Conservation (phyloP, 2,329 filamentous ascomycete genomes). For the Claviceps lovelessii region DNA sequence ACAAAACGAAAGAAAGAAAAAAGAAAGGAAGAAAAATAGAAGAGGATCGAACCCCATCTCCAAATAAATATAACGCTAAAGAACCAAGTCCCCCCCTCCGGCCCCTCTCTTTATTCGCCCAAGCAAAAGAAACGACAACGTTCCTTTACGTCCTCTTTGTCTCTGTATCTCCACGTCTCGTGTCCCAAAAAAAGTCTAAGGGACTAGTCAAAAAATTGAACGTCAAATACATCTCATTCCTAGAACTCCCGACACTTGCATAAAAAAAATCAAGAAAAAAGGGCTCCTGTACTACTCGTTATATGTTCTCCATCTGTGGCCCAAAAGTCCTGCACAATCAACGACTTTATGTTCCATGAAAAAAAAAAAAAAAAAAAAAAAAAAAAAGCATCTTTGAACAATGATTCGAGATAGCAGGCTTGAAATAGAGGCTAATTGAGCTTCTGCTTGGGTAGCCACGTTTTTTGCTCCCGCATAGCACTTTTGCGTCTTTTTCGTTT, state of each 20-base stretch:
- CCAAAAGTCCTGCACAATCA: background rate
- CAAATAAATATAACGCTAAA: background rate
- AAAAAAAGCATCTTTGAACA: background rate
- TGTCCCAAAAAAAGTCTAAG: background rate
- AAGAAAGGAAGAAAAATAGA: background rate
- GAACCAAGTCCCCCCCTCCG: too few species aligned
- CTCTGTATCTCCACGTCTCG: background rate
- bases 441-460: background rate
- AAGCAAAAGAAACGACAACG: too few species aligned
- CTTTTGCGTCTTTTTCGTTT: background rate
- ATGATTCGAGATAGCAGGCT: background rate
- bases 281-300: background rate
- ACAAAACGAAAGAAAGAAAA: too few species aligned
- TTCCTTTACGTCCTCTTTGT: background rate
- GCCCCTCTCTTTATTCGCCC: background rate
- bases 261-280: background rate
- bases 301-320: background rate
- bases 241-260: background rate
- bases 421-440: background rate
- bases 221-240: background rate
- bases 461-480: background rate
- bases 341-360: background rate
- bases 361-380: background rate
- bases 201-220: background rate
- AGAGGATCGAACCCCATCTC: background rate